These are phyloP conservation scores for Entomortierella chlamydospora DNA, from an alignment of 192 early-diverging fungal genomes.

Conservation along the genomic window DNA sequence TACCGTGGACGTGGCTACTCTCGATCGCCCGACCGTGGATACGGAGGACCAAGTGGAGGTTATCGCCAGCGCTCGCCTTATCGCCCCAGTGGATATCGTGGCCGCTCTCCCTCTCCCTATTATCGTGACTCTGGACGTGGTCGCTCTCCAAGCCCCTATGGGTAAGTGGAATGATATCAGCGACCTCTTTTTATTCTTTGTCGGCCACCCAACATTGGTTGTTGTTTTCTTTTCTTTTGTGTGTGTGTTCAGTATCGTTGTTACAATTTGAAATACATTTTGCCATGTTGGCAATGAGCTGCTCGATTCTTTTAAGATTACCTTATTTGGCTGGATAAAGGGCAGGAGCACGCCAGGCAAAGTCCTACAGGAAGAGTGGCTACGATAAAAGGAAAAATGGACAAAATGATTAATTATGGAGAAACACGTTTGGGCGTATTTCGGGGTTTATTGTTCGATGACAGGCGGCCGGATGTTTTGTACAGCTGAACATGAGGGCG, in stretches of 20 bases:
- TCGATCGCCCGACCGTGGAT: conserved; percentile 54
- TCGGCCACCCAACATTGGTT: background rate
- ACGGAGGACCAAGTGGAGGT: conserved; percentile 47
- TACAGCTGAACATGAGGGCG: background rate
- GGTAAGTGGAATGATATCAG: conserved; percentile 14
- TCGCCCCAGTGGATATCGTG: conserved; percentile 44
- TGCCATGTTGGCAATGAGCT: background rate
- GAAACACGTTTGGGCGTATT: conserved; percentile 1
- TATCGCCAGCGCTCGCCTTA: conserved; percentile 52
- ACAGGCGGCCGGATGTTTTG: conserved; percentile 1
- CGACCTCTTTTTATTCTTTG: background rate
- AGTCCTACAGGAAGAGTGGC: background rate
- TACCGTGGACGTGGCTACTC: conserved; percentile 57
- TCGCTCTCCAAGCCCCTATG: conserved; percentile 57
- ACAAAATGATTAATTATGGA: conserved; percentile 1
- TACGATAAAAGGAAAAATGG: background rate
- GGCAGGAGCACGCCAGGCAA: background rate
- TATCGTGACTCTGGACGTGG: conserved; percentile 46
- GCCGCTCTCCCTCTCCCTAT: conserved; percentile 54
- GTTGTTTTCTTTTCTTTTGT: background rate
- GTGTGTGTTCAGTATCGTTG: background rate
- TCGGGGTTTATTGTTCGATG: conserved; percentile 1
- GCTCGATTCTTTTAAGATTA: background rate
- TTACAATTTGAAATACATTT: background rate
- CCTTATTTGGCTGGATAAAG: background rate